Percentiles rank a stretch among this genome's conserved stretches.
These are phyloP conservation scores for Magnusiomyces paraingens DNA, from an alignment of 1,139 yeast genomes.

Conservation along the genomic window DNA sequence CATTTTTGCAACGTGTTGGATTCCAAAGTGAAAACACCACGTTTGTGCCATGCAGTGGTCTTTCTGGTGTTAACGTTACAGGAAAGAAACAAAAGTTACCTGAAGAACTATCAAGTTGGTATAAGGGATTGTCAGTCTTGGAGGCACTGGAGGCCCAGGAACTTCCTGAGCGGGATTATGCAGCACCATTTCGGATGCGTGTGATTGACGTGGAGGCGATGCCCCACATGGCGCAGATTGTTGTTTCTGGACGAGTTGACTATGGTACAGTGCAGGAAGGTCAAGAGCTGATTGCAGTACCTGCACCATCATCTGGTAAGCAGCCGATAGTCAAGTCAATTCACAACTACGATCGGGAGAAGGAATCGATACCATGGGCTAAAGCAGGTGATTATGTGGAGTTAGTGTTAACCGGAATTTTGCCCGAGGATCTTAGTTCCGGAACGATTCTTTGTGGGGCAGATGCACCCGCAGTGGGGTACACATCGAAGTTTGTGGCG, in stretches of 20 bases:
- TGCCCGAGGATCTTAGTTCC: conserved; percentile 48
- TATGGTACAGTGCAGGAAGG: conserved; percentile 75
- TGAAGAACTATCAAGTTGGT: conserved; percentile 44
- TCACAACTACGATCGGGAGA: conserved; percentile 26
- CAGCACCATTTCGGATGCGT: conserved; percentile 36
- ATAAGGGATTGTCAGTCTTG: conserved; percentile 58
- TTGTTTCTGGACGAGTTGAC: conserved; percentile 62
- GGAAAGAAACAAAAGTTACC: conserved; percentile 26
- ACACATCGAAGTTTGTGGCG: conserved; percentile 42
- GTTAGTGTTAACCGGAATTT: conserved; percentile 43
- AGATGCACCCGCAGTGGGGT: conserved; percentile 40
- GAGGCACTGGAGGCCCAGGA: conserved; percentile 39
- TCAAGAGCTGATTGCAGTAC: conserved; percentile 58
- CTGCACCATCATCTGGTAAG: conserved; percentile 33
- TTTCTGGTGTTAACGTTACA: conserved; percentile 75
- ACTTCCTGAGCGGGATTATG: conserved; percentile 25
- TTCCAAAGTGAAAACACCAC: conserved; percentile 45
- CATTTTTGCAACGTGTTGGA: conserved; percentile 57
- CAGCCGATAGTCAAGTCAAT: conserved; percentile 43
- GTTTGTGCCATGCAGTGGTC: conserved; percentile 83
- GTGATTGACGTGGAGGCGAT: conserved; percentile 36
- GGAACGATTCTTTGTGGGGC: conserved; percentile 68
- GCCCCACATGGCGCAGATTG: conserved; percentile 34
- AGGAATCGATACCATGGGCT: conserved; percentile 39
- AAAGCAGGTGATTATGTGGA: conserved; percentile 66